phyloP scores from a whole-genome alignment of 768 basidiomycete genomes.

The Boletus insuetus region DNA sequence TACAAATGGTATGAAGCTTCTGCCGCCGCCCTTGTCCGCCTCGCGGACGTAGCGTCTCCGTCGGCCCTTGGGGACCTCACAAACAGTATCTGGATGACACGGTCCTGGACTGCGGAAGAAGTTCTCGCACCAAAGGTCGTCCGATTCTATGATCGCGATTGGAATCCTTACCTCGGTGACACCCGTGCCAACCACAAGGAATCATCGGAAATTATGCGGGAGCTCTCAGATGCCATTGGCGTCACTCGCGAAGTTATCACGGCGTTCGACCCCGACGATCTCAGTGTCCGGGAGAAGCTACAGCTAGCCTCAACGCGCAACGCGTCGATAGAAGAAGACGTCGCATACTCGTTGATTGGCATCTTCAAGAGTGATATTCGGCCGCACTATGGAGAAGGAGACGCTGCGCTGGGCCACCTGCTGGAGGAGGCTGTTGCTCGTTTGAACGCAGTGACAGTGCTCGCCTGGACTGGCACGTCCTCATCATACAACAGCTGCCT shows the following conservation, averaged over 20 bases:
- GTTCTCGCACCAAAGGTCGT: background rate
- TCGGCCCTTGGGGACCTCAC: background rate
- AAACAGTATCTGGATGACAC: background rate
- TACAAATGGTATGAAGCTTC: constrained; percentile 1
- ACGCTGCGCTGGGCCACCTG: background rate
- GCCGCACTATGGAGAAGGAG: background rate
- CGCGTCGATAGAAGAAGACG: background rate
- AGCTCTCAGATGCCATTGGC: background rate
- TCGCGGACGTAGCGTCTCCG: background rate
- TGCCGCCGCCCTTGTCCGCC: background rate
- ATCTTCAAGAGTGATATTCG: background rate
- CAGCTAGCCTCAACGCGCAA: background rate
- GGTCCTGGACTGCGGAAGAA: background rate
- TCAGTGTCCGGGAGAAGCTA: background rate
- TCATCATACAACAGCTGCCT: background rate
- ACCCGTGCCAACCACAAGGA: background rate
- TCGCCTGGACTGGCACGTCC: background rate
- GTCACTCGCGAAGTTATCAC: background rate
- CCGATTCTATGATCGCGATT: background rate
- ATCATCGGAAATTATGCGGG: background rate
- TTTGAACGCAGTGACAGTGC: background rate
- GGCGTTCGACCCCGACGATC: background rate
- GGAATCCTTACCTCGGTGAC: background rate
- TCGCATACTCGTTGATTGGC: background rate
- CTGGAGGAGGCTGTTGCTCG: background rate